Conservation (phyloP, 2,329 filamentous ascomycete species). For the Pestalotiopsis fici region DNA sequence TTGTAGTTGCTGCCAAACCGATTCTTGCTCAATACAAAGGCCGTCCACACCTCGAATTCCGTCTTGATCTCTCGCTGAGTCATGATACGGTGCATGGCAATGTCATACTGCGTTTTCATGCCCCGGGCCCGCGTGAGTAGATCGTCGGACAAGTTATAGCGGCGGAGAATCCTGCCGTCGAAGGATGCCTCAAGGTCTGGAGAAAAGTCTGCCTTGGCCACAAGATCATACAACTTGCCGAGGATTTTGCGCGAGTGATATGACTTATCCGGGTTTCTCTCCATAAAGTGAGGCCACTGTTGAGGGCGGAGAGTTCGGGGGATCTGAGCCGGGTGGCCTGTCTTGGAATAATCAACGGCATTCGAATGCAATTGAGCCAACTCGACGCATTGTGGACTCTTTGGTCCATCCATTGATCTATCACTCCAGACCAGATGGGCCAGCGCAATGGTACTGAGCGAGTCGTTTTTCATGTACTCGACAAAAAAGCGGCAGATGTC, state of each 20-base stretch:
- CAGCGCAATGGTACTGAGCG: conserved; percentile 75
- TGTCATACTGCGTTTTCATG: conserved; percentile 79
- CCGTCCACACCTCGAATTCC: conserved; percentile 91
- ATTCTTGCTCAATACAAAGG: conserved; percentile 78
- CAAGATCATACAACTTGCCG: conserved; percentile 80
- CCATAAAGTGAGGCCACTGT: conserved; percentile 86
- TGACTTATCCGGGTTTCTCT: conserved; percentile 56
- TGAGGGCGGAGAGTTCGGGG: conserved; percentile 58
- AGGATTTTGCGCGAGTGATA: conserved; percentile 75
- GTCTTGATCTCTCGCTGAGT: conserved; percentile 80
- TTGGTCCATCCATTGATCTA: conserved; percentile 59
- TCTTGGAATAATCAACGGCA: conserved; percentile 94
- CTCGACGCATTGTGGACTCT: conserved; percentile 68
- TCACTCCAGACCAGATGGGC: conserved; percentile 83
- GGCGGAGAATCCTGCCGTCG: conserved; percentile 70
- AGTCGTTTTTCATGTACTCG: conserved; percentile 88
- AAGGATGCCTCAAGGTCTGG: conserved; percentile 75
- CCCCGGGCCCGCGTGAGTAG: conserved; percentile 60
- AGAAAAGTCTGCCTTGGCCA: conserved; percentile 66
- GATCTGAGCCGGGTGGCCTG: conserved; percentile 76
- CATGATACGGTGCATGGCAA: conserved; percentile 76
- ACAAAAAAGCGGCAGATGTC: conserved; percentile 88
- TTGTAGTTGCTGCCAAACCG: conserved; percentile 79
- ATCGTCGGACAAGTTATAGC: conserved; percentile 56
- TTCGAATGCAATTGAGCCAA: conserved; percentile 83